Base-by-base conservation (phyloP, 1,139 yeast species). In the Candida pseudocylindracea region DNA sequence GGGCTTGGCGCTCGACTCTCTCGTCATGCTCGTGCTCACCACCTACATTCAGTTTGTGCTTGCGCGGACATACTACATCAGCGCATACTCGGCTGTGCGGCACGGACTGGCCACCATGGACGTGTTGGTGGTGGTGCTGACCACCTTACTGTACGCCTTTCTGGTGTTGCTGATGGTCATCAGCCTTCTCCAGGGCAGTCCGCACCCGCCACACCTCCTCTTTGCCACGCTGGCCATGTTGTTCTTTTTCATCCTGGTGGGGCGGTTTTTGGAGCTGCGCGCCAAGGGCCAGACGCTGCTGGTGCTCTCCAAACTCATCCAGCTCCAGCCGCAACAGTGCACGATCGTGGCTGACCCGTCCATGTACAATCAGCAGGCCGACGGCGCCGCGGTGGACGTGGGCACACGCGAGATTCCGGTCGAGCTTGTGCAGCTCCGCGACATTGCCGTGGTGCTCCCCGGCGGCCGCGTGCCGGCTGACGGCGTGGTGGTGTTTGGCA, bases 251-350 rank as follows among this genome's bases (percentile, higher is more conserved):
- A 81, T 91, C 28, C 67, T 88, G 7, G 56, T 83, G 32, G 98
- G 98, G 3, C 85, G 88, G 51, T 78, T 80, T 64, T 57, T 85
- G 15, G 98, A 91, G 47, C 80, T 79, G 50, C 72, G 67, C 42
- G 98, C 98, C 2, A 83, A 88, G 46, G 93, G 98, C 5, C 83
- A 80, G 36, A 88, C 96, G 0, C 80, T 95, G 0, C 67, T 80
- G 2, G 93, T 96, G 0, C 60, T 91, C 32, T 75, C 94, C 0
- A 67, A 72, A 39, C 59, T 91, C 29, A 62, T 91, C 31, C 72
- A 88, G 3, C 56, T 88, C 36, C 67, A 92, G 1, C 96, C 98
- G 1, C 63, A 83, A 1, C 61, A 62, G 7, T 85, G 96, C 43
- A 57, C 63, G 0, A 71, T 81, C 28, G 59, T 76, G 5, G 62